Evolutionary conservation across 805 yeast species (phyloP), one percentile per base, ranked within the genome.

Genomic region (Candida jianshihensis): DNA sequence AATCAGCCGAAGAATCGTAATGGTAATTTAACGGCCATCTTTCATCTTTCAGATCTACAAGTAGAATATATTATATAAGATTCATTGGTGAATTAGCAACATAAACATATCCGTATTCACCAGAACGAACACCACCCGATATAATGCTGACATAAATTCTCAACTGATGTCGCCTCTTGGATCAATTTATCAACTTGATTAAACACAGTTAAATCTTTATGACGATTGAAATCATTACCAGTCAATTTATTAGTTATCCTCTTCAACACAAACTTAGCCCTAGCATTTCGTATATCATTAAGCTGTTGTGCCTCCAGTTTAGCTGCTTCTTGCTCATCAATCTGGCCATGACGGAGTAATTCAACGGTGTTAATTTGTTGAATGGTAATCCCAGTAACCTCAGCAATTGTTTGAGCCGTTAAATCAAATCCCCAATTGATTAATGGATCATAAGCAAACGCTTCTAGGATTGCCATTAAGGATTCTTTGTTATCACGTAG

Each of bases 81-180:
- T n/a, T n/a, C n/a, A n/a, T n/a, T n/a, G n/a, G n/a, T n/a, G n/a
- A n/a, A n/a, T n/a, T n/a, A n/a, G n/a, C n/a, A n/a, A n/a, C n/a
- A n/a, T n/a, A n/a, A n/a, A n/a, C n/a, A n/a, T 21, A 21, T 11
- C 10, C 24, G 10, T n/a, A 4, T 22, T 58, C 53, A 90, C 97
- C 98, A 92, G 74, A 90, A 92, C 1, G 97, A 85, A 63, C 99
- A 92, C 99, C 99, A 92, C 15, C 99, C 99, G 43, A 92, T 83
- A 56, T 85, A 92, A 60, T 90, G 98, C 60, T 88, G 97, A 53
- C 97, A 92, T 37, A 92, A 63, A 51, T 92, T 92, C 56, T 92
- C 97, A 21, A 90, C 94, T 33, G 95, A 82, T 0, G 97, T 92
- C 2, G 98, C 97, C 56, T 92, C 96, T 51, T 85, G 95, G 35